A percentile compares a stretch with the other conserved stretches of the same genome.
phyloP scores from a whole-genome alignment of 352 stramenopile species.

The Globisporangium uncinulatum region DNA sequence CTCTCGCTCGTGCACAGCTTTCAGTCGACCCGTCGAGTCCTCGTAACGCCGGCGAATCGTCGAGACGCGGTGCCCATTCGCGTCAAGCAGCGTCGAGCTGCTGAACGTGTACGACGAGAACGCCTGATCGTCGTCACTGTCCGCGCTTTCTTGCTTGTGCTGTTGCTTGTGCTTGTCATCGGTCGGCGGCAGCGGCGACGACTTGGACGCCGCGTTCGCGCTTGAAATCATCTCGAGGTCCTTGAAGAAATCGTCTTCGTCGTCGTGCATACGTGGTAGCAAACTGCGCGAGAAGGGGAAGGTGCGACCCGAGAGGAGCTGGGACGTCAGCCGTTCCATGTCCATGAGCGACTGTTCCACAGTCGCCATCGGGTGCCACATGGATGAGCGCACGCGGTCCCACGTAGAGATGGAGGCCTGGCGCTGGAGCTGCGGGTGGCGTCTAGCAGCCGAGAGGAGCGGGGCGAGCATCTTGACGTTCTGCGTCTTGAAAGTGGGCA shows the following conservation, averaged over 20 bases:
- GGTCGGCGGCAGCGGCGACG: not conserved
- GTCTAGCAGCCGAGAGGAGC: not conserved
- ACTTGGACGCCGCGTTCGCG: constrained; percentile 17
- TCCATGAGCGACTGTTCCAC: constrained; percentile 84
- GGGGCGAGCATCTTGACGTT: not conserved
- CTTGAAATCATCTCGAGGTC: constrained; percentile 43
- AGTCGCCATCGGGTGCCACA: constrained; percentile 78
- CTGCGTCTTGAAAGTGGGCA: not conserved
- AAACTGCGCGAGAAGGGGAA: constrained; percentile 11
- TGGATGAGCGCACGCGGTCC: constrained; percentile 68
- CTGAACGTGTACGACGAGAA: constrained; percentile 81
- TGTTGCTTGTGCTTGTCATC: not conserved
- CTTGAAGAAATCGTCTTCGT: constrained; percentile 77
- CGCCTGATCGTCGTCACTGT: constrained; percentile 22
- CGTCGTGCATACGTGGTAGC: constrained; percentile 5
- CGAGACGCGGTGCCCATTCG: constrained; percentile 49
- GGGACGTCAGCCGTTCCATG: constrained; percentile 34
- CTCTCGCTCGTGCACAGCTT: constrained; percentile 79
- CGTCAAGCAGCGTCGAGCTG: constrained; percentile 66
- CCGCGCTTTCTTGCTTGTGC: constrained; percentile 12
- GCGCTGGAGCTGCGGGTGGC: not conserved
- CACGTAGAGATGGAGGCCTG: constrained; percentile 56
- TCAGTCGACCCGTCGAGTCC: constrained; percentile 72
- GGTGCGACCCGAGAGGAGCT: constrained; percentile 22
- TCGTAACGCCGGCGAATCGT: constrained; percentile 81